Conservation (phyloP, 2,329 filamentous ascomycete species). For the Alternaria sp. region DNA sequence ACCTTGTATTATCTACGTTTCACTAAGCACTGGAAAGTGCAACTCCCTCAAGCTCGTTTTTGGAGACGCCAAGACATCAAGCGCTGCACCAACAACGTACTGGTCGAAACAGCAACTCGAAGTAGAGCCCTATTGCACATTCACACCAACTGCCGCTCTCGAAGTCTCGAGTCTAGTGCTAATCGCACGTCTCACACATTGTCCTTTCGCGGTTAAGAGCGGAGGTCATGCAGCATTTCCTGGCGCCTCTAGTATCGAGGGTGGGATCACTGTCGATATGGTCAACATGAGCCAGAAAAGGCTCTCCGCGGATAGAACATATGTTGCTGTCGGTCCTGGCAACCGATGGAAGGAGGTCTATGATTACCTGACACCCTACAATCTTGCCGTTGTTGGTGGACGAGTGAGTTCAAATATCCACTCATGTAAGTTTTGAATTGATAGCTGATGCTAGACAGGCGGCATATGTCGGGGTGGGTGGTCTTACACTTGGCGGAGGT, state of each 20-base stretch:
- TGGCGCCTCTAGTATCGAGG: conserved; percentile 53
- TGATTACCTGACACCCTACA: conserved; percentile 30
- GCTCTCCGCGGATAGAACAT: conserved; percentile 36
- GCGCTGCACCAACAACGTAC: conserved; percentile 16
- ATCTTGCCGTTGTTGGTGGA: conserved; percentile 42
- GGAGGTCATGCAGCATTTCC: conserved; percentile 55
- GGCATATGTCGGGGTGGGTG: conserved; percentile 30
- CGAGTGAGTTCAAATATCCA: conserved; percentile 23
- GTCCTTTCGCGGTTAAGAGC: conserved; percentile 55
- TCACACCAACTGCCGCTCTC: conserved; percentile 20
- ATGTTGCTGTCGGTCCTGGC: conserved; percentile 43
- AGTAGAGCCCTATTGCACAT: conserved; percentile 25
- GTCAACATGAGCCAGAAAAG: conserved; percentile 41
- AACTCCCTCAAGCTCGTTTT: conserved; percentile 31
- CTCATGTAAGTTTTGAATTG: background rate
- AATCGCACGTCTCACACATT: conserved; percentile 33
- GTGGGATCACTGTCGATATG: conserved; percentile 57
- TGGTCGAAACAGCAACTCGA: conserved; percentile 28
- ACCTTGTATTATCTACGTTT: background rate
- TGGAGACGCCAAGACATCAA: conserved; percentile 18
- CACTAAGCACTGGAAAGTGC: conserved; percentile 28
- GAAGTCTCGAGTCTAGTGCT: conserved; percentile 28
- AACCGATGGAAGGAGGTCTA: conserved; percentile 50
- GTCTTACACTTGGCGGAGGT: conserved; percentile 36
- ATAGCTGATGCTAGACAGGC: conserved; percentile 13